Evolutionary conservation across 192 early-diverging fungal genomes (phyloP), one percentile per base, ranked within the genome.

Genomic region (Kickxella alabastrina): DNA sequence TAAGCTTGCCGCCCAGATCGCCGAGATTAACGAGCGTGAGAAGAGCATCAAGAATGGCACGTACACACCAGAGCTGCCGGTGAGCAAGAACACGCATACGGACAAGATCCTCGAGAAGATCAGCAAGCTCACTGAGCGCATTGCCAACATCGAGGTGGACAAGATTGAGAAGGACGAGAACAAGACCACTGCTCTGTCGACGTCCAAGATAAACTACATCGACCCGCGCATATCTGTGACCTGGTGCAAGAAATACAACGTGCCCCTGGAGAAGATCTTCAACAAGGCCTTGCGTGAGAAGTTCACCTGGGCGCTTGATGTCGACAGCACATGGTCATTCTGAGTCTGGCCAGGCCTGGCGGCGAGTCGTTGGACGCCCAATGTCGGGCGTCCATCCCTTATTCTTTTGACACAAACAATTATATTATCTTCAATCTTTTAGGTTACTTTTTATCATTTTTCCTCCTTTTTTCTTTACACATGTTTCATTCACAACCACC

Each of bases 141-240:
- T 98, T 54, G 73, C 80, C 21, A 82, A 82, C 17, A 81, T 84
- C 28, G 85, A 89, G 52, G 75, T 89, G 15, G 69, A 83, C 35
- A 80, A 85, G 74, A 80, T 86, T 6, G 95, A 96, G 62, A 95
- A 92, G 88, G 94, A 99, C 59, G 92, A 96, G 52, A 93, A 92
- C 79, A 99, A 96, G 74, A 86, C 89, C 29, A 96, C 93, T 12
- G 89, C 96, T 0, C 73, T 99, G 54, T 86, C 92, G 15, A 99
- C 96, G 2, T 96, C 93, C 25, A 97, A 97, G 77, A 87, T 92
- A 71, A 99, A 99, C 77, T 99, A 99, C 77, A 93, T 97, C 49
- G 96, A 99, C 60, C 96, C 96, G 27, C 85, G 96, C 28, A 99
- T 99, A 43, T 89, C 91, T 1, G 83, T 84, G 7, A 88, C 90